Evolutionary conservation across 2,329 filamentous ascomycete species (phyloP).

Genomic region (Sporothrix pseudoabietina): DNA sequence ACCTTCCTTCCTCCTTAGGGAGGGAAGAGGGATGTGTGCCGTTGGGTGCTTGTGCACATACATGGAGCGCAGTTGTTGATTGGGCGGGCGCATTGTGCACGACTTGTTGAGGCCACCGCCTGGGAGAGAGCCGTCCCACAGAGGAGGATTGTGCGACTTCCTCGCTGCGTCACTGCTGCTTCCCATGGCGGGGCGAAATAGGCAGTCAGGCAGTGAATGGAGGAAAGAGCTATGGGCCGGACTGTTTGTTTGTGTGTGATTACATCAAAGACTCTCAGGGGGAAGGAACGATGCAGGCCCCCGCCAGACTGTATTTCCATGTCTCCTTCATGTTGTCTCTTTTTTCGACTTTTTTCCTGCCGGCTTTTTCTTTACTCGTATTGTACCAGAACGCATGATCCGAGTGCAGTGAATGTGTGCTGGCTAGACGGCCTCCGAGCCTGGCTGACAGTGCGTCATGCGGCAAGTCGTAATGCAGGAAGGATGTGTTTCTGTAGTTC

Average conservation of each 20-base stretch:
- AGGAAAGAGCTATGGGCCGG: constrained; percentile 1
- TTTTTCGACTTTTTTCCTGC: not conserved
- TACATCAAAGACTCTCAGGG: not conserved
- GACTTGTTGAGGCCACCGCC: constrained; percentile 6
- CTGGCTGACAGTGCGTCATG: not conserved
- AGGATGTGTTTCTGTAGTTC: not conserved
- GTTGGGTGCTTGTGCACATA: not conserved
- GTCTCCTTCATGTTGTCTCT: not conserved
- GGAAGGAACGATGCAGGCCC: not conserved
- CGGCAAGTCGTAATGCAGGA: not conserved
- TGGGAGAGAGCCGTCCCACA: not conserved
- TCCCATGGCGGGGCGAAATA: not conserved
- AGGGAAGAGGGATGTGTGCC: not conserved
- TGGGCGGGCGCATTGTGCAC: constrained; percentile 2
- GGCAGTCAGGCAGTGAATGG: constrained; percentile 5
- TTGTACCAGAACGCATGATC: not conserved
- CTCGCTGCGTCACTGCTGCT: constrained; percentile 6
- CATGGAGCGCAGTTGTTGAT: not conserved
- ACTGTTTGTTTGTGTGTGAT: not conserved
- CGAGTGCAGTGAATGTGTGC: not conserved
- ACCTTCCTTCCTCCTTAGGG: constrained; percentile 4
- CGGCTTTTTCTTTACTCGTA: not conserved
- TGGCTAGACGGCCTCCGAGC: not conserved
- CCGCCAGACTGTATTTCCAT: not conserved
- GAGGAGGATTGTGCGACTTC: constrained; percentile 18